Percentiles rank a stretch among this genome's conserved stretches.
Conservation (phyloP, 148 eudicot species). For the Rhododendron molle region DNA sequence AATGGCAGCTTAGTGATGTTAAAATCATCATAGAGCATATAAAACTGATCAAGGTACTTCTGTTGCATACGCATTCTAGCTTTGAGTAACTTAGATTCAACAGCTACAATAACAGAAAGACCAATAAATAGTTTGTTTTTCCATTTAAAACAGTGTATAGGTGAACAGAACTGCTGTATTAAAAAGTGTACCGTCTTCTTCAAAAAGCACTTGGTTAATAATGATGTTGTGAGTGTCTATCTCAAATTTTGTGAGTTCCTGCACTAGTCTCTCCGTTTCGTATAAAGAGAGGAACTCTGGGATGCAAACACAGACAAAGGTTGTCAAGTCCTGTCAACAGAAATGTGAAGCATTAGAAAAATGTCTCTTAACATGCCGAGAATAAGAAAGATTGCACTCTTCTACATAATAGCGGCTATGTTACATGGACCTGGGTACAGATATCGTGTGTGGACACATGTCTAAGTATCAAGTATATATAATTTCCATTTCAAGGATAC, state of each 20-base stretch:
- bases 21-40: slow-evolving; percentile 88
- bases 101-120: slow-evolving; percentile 36
- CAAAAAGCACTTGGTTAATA: slow-evolving; percentile 78
- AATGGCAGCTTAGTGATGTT: slow-evolving; percentile 85
- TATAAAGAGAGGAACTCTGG: slow-evolving; percentile 87
- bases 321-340: slow-evolving; percentile 74
- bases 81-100: slow-evolving; percentile 87
- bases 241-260: slow-evolving; percentile 91
- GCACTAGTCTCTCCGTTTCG: slow-evolving; percentile 92
- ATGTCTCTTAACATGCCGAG: neutral
- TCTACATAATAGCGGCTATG: neutral
- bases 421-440: neutral
- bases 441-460: neutral
- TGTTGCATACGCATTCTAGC: slow-evolving; percentile 98
- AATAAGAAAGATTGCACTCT: neutral
- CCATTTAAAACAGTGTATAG: neutral
- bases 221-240: slow-evolving; percentile 92
- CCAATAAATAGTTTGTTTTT: slow-evolving; percentile 5
- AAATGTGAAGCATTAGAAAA: slow-evolving; percentile 21
- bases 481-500: neutral
- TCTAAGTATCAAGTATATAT: neutral
- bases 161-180: neutral
- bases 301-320: slow-evolving; percentile 92
- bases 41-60: slow-evolving; percentile 84
- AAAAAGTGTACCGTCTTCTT: slow-evolving; percentile 74